Base-by-base conservation (phyloP, 2,329 filamentous ascomycete genomes). In the Verticillium dahliae region DNA sequence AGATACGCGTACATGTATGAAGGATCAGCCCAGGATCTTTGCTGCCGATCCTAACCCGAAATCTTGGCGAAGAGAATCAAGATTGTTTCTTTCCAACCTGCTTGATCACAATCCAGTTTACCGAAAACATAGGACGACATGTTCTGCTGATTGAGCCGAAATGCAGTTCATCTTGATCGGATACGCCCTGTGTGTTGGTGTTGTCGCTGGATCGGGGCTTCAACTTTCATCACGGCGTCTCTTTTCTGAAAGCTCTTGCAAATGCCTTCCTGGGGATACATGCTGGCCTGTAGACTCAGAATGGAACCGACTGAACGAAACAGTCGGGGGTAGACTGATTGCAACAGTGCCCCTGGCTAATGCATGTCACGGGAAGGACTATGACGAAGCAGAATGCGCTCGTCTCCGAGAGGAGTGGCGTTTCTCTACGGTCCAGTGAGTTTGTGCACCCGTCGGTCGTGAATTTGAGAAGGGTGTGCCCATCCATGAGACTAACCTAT, bases 241-340 rank as follows among this genome's bases (percentile, higher is more conserved):
- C 11, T 11, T 52, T 10, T 34, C 9, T n/a, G 35, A 65, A 6
- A 71, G 71, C 57, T 67, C 65, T 39, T 74, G 71, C 59, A 73
- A 73, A 61, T 74, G 72, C 61, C 72, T 72, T 58, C 9, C 65
- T 9, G 72, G 67, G 10, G 69, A 73, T n/a, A 61, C 64, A 14
- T 73, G 72, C 62, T 74, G 72, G 72, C 72, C 72, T 14, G 65
- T 55, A 9, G 14, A 64, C 5, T 54, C 56, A 6, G 63, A 67
- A 11, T 74, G 72, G 72, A 35, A 65, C n/a, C 63, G 52, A 11
- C 62, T 78, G 33, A 77, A 78, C 65, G 58, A 64, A 9, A 75
- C 73, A 0, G 70, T 77, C 15, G 68, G 67, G 11, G 75, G 75
- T 1, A 75, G 73, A 57, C 70, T 78, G 1, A 35, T 63, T 58